A percentile compares a stretch with the other conserved stretches of the same genome.
These are phyloP conservation scores for Cudoniella acicularis DNA, from an alignment of 495 filamentous ascomycete genomes.

Conservation along the genomic window DNA sequence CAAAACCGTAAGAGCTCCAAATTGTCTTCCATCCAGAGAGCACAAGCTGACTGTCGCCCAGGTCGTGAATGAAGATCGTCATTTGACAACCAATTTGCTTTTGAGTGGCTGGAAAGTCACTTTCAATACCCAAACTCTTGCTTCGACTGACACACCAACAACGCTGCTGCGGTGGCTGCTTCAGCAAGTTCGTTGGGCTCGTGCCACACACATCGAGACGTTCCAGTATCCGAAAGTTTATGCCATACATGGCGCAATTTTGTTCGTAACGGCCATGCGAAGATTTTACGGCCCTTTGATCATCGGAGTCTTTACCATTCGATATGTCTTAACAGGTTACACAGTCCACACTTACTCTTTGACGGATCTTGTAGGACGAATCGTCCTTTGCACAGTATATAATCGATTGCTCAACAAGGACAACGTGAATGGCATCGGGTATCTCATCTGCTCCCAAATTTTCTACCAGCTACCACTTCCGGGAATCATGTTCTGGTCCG, in stretches of 20 bases:
- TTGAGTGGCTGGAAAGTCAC: constrained; percentile 34
- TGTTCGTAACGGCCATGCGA: constrained; percentile 34
- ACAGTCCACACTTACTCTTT: constrained; percentile 29
- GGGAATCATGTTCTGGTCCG: constrained; percentile 31
- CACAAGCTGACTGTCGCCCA: background rate
- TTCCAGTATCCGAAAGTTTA: constrained; percentile 34
- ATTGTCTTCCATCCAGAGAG: background rate
- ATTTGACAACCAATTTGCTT: constrained; percentile 33
- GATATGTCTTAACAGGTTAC: constrained; percentile 29
- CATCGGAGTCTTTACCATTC: constrained; percentile 26
- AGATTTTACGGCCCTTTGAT: constrained; percentile 29
- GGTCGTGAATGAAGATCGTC: constrained; percentile 34
- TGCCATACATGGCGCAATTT: constrained; percentile 29
- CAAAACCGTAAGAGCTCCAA: constrained; percentile 18
- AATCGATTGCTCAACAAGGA: constrained; percentile 29
- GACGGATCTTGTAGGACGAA: constrained; percentile 27
- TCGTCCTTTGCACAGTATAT: constrained; percentile 28
- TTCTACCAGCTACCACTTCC: constrained; percentile 35
- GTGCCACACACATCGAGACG: constrained; percentile 33
- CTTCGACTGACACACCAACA: constrained; percentile 33
- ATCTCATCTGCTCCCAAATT: constrained; percentile 25
- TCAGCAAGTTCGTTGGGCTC: constrained; percentile 35
- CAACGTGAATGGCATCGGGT: constrained; percentile 23
- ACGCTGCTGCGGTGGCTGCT: constrained; percentile 32
- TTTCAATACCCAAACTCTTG: constrained; percentile 31